These are phyloP conservation scores for Sclerotinia nivalis DNA, from an alignment of 2,329 filamentous ascomycete species.

Conservation along the genomic window DNA sequence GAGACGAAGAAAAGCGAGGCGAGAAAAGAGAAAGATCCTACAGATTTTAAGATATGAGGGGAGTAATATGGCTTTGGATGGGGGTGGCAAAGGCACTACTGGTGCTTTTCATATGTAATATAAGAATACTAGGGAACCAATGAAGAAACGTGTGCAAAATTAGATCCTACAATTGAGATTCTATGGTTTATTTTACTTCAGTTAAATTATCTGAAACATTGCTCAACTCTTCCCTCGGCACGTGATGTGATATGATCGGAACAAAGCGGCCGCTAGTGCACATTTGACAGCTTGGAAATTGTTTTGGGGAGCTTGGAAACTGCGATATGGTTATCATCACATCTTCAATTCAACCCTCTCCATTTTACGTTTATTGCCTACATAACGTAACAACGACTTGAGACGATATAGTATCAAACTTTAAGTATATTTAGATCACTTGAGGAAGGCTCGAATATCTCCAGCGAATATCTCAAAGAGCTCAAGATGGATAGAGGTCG, in stretches of 20 bases:
- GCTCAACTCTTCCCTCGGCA: not conserved
- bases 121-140: constrained; percentile 10
- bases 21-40: constrained; percentile 51
- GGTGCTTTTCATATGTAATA: constrained; percentile 22
- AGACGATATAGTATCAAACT: constrained; percentile 11
- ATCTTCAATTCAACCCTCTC: constrained; percentile 9
- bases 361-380: not conserved
- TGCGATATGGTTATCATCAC: constrained; percentile 14
- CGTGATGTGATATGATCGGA: not conserved
- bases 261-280: constrained; percentile 16
- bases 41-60: constrained; percentile 33
- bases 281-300: constrained; percentile 8
- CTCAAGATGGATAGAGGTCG: constrained; percentile 32
- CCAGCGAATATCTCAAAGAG: not conserved
- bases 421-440: not conserved
- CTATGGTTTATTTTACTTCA: not conserved
- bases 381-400: not conserved
- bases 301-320: constrained; percentile 9
- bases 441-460: not conserved
- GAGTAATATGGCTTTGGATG: constrained; percentile 19
- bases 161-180: not conserved
- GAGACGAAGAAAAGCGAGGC: constrained; percentile 75
- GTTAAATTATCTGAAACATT: not conserved
- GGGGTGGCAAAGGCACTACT: constrained; percentile 9
- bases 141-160: not conserved